Base-by-base conservation (phyloP, 306 rosid species). In the Morella rubra region DNA sequence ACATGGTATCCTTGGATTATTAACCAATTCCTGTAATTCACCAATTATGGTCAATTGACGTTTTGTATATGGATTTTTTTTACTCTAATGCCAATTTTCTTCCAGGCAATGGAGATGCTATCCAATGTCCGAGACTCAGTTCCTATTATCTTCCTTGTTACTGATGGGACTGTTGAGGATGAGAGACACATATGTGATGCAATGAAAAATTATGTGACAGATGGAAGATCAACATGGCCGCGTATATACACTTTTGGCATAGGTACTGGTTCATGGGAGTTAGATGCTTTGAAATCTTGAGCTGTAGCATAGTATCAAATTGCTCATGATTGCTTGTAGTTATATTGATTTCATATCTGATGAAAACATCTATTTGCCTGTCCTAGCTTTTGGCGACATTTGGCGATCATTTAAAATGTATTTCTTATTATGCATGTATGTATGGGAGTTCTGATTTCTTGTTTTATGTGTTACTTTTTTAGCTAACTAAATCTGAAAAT, bases 151-250 rank as follows among this genome's bases (percentile, higher is more conserved):
- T 89, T 95, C 74, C 91, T 95, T 76, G 89, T 95, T 60, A 91
- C 98, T 62, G 99, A 95, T 86, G 99, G 99, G 78, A 76, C 93
- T 61, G 99, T 89, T 84, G 91, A 95, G 84, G 89, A 89, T 73
- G 98, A 95, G 88, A 92, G 96, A 82, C 87, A 81, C 27, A 91
- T 95, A 71, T 95, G 98, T 78, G 87, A 81, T 71, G 32, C 19
- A 76, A 83, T 95, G 82, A 81, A 86, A 81, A 86, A 79, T 55
- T 85, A 74, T 68, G 83, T 89, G 69, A 79, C 47, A 71, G 75
- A 84, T 45, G 79, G 74, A 73, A 85, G 86, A 75, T 72, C 90
- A 53, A 81, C 86, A 74, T 72, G 84, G 81, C 97, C 97, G 49
- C 97, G 96, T 60, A 86, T 95, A 80, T 92, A 84, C 86, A 88